Percentiles rank a stretch among this genome's conserved stretches.
Evolutionary conservation across 345 rosid genomes (phyloP).

Genomic region (Ceriops decandra): DNA sequence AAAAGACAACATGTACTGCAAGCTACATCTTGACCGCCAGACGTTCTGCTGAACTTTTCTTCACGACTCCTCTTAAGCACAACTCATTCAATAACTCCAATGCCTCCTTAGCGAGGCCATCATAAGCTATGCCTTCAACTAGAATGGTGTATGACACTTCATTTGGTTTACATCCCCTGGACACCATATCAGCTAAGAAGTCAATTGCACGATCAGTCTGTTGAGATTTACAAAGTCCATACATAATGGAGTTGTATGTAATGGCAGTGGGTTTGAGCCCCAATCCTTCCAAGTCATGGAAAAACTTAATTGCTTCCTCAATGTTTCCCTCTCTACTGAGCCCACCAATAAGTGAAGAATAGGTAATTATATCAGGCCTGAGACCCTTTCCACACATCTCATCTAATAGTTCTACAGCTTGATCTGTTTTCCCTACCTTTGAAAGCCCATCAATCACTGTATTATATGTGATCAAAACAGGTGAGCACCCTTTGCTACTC

Average conservation of each 20-base stretch:
- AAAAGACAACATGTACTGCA: background rate
- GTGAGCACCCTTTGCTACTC: slow-evolving; percentile 71
- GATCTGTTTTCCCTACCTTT: slow-evolving; percentile 72
- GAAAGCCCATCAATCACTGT: slow-evolving; percentile 81
- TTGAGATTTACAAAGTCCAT: slow-evolving; percentile 68
- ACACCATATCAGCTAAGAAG: slow-evolving; percentile 76
- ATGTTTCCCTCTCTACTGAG: slow-evolving; percentile 77
- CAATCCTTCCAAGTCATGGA: slow-evolving; percentile 64
- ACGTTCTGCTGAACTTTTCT: slow-evolving; percentile 64
- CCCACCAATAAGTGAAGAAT: slow-evolving; percentile 76
- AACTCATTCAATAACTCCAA: slow-evolving; percentile 59
- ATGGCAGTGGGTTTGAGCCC: slow-evolving; percentile 62
- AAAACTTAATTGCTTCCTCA: slow-evolving; percentile 69
- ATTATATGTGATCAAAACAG: slow-evolving; percentile 74
- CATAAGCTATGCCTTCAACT: slow-evolving; percentile 74
- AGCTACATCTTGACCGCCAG: slow-evolving; percentile 58
- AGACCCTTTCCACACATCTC: slow-evolving; percentile 78
- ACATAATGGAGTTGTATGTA: slow-evolving; percentile 69
- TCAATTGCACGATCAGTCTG: slow-evolving; percentile 79
- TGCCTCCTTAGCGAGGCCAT: slow-evolving; percentile 82
- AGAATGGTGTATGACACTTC: slow-evolving; percentile 76
- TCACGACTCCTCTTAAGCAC: slow-evolving; percentile 64
- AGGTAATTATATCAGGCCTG: slow-evolving; percentile 70
- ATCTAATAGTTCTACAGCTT: slow-evolving; percentile 56
- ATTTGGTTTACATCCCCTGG: slow-evolving; percentile 68